Evolutionary conservation across 768 basidiomycete genomes (phyloP), one percentile per base, ranked within the genome.

Genomic region (Boletus vinaceobasis): DNA sequence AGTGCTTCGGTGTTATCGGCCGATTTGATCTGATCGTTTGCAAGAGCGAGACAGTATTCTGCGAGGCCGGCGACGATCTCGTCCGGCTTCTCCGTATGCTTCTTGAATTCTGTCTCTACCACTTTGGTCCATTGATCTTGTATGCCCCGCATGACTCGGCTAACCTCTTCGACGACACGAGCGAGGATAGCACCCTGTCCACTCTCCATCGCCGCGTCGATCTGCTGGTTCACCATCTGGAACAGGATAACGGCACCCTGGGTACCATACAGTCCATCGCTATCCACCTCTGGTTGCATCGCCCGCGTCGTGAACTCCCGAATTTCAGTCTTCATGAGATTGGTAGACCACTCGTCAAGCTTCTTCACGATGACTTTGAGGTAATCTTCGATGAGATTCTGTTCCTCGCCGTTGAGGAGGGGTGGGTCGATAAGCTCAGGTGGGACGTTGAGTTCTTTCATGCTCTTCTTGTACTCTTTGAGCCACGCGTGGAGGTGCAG

Each of bases 191-290:
- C 85, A 33, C 93, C 94, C 69, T 98, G 97, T 7, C 92, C 91
- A 61, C 94, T 98, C 70, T 98, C 97, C 59, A 89, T 87, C 9
- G 95, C 95, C 15, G 93, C 80, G 65, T 98, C 96, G 54, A 93
- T 81, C 71, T 98, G 96, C 71, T 96, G 93, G 71, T 95, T 98
- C 62, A 98, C 88, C 88, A 98, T 94, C 73, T 97, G 91, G 80
- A 98, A 98, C 57, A 99, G 78, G 64, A 98, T 97, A 48, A 96
- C 84, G 17, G 95, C 88, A 40, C 95, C 90, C 67, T 97, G 90
- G 56, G 87, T 88, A 19, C 90, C 90, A 67, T 98, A 98, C 58
- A 88, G 76, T 14, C 92, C 93, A 55, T 98, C 93, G 51, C 83
- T 83, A 65, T 94, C 91, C 43, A 88, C 73, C 71, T 98, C 96